These are phyloP conservation scores for Fusarium newnesense DNA, from an alignment of 2,329 filamentous ascomycete genomes.

Conservation along the genomic window DNA sequence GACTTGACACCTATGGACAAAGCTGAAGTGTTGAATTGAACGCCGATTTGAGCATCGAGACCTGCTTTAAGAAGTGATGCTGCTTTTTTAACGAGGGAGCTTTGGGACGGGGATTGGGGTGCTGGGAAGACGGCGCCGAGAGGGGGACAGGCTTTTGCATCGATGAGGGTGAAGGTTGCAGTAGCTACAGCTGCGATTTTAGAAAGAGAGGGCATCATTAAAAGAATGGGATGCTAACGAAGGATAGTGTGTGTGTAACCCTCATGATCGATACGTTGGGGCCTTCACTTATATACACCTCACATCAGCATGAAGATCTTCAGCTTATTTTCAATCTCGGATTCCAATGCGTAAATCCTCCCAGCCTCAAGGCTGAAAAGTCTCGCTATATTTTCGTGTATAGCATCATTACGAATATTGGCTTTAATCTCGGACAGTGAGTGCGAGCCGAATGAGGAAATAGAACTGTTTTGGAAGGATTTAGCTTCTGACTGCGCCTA, in stretches of 20 bases:
- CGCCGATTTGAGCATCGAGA: constrained; percentile 43
- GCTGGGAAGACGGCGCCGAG: constrained; percentile 55
- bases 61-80: constrained; percentile 32
- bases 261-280: not conserved
- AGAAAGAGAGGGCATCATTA: constrained; percentile 29
- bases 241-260: not conserved
- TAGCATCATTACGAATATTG: not conserved
- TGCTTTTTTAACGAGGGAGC: constrained; percentile 45
- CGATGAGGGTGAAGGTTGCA: constrained; percentile 21
- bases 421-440: constrained; percentile 28
- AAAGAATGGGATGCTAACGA: not conserved
- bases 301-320: not conserved
- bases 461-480: not conserved
- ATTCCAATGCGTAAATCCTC: not conserved
- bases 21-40: constrained; percentile 47
- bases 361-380: not conserved
- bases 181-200: constrained; percentile 30
- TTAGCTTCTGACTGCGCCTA: not conserved
- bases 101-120: constrained; percentile 48
- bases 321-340: not conserved
- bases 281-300: constrained; percentile 28
- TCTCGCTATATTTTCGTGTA: not conserved
- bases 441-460: constrained; percentile 9
- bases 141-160: constrained; percentile 53
- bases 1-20: constrained; percentile 55